Evolutionary conservation across 1,139 yeast genomes (phyloP).

Genomic region (Sugiyamaella paludigena): DNA sequence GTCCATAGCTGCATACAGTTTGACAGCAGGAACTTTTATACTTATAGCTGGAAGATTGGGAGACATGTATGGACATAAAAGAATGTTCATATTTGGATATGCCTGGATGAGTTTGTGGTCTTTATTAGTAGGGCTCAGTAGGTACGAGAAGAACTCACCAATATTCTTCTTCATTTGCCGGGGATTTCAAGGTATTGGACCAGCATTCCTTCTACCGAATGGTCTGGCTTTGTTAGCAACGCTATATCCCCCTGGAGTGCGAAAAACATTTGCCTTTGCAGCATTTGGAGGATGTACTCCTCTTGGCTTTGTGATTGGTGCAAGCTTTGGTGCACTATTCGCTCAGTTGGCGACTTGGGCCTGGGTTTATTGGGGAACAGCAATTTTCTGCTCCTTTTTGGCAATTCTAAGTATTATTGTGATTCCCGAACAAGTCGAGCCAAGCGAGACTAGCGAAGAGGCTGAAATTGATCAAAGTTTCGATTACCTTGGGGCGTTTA

Average conservation of each 20-base stretch:
- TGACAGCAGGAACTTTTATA: conserved; percentile 63
- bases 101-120: conserved; percentile 51
- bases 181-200: conserved; percentile 60
- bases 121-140: conserved; percentile 51
- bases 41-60: conserved; percentile 61
- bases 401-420: no score
- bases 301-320: conserved; percentile 52
- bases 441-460: no score
- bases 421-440: no score
- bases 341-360: no score
- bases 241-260: conserved; percentile 47
- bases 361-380: no score
- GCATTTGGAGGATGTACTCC: conserved; percentile 62
- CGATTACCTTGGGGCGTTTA: conserved; percentile 49
- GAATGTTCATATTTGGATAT: conserved; percentile 48
- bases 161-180: conserved; percentile 52
- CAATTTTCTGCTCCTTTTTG: no score
- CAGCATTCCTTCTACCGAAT: conserved; percentile 57
- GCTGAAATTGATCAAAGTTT: no score
- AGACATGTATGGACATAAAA: conserved; percentile 60
- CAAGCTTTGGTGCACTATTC: conserved; percentile 47
- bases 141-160: conserved; percentile 41
- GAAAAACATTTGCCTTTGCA: conserved; percentile 46
- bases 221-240: conserved; percentile 55
- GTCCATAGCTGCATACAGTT: conserved; percentile 57